A percentile compares a stretch with the other conserved stretches of the same genome.
These are phyloP conservation scores for Centaurea solstitialis DNA, from an alignment of 129 eudicot genomes.

Conservation along the genomic window DNA sequence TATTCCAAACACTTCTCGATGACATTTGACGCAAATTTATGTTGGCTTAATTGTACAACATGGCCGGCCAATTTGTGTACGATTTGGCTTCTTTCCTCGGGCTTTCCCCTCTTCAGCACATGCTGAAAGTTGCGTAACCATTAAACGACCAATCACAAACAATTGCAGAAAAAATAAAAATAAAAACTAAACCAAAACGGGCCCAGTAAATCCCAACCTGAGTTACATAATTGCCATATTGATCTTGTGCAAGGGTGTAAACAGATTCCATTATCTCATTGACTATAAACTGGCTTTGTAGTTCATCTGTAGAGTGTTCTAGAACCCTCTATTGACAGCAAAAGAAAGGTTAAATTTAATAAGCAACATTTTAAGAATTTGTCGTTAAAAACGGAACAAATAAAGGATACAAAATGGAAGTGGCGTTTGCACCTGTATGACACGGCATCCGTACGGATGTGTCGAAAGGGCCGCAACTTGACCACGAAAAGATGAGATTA, in stretches of 20 bases:
- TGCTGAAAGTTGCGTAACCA: slow-evolving; percentile 50
- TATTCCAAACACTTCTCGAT: slow-evolving; percentile 71
- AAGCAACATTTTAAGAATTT: background rate
- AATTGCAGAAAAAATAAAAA: background rate
- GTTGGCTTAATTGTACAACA: slow-evolving; percentile 68
- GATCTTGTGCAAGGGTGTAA: slow-evolving; percentile 63
- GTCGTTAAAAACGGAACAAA: background rate
- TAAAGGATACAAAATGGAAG: background rate
- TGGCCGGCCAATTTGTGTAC: slow-evolving; percentile 48
- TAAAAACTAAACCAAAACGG: background rate
- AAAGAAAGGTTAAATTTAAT: slow-evolving; percentile 5
- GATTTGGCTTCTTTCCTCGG: slow-evolving; percentile 56
- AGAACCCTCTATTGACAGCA: slow-evolving; percentile 57
- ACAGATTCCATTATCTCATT: slow-evolving; percentile 80
- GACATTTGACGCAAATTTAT: slow-evolving; percentile 78
- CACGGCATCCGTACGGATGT: slow-evolving; percentile 96
- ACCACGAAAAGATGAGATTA: slow-evolving; percentile 71
- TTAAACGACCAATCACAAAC: slow-evolving; percentile 8
- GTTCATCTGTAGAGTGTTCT: slow-evolving; percentile 57
- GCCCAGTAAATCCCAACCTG: slow-evolving; percentile 40
- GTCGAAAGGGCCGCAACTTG: slow-evolving; percentile 80
- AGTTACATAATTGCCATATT: slow-evolving; percentile 75
- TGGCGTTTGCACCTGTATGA: slow-evolving; percentile 64
- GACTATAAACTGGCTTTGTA: slow-evolving; percentile 62
- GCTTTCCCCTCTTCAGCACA: slow-evolving; percentile 64